Evolutionary conservation across 768 basidiomycete genomes (phyloP).

Genomic region (Lentinula boryana): DNA sequence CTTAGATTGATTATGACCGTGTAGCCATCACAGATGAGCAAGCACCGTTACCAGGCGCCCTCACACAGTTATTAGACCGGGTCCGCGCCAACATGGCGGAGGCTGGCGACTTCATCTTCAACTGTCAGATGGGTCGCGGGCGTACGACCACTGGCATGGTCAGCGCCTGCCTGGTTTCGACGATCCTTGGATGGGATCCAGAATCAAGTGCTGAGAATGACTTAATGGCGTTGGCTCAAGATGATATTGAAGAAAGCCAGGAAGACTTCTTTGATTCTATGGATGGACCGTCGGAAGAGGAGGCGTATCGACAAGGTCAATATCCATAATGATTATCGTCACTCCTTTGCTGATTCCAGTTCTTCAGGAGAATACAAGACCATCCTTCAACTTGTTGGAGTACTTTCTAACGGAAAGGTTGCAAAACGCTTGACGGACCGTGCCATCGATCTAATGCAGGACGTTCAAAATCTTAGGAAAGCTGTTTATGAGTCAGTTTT

Average conservation of each 20-base stretch:
- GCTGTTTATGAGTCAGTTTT: conserved; percentile 85
- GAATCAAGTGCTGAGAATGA: conserved; percentile 19
- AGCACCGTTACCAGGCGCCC: conserved; percentile 85
- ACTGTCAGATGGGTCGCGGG: conserved; percentile 94
- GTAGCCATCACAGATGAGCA: conserved; percentile 98
- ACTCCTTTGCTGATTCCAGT: not conserved
- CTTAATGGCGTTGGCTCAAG: conserved; percentile 21
- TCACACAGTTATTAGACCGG: conserved; percentile 72
- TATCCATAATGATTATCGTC: not conserved
- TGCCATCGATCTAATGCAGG: conserved; percentile 89
- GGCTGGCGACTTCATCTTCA: conserved; percentile 83
- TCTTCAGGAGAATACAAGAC: conserved; percentile 92
- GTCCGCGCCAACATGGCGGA: conserved; percentile 51
- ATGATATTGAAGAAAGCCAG: conserved; percentile 21
- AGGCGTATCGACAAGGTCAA: conserved; percentile 81
- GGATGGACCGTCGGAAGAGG: conserved; percentile 83
- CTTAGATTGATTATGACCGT: conserved; percentile 79
- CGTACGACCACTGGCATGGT: conserved; percentile 97
- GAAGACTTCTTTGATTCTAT: conserved; percentile 56
- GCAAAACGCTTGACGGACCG: conserved; percentile 88
- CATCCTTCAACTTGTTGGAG: conserved; percentile 89
- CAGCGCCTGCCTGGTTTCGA: conserved; percentile 80
- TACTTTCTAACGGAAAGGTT: conserved; percentile 85
- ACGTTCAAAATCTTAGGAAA: conserved; percentile 94
- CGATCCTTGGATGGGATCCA: conserved; percentile 53